Percentiles rank a stretch among this genome's conserved stretches.
Conservation (phyloP, 352 stramenopile genomes). For the Hyaloperonospora brassicae region DNA sequence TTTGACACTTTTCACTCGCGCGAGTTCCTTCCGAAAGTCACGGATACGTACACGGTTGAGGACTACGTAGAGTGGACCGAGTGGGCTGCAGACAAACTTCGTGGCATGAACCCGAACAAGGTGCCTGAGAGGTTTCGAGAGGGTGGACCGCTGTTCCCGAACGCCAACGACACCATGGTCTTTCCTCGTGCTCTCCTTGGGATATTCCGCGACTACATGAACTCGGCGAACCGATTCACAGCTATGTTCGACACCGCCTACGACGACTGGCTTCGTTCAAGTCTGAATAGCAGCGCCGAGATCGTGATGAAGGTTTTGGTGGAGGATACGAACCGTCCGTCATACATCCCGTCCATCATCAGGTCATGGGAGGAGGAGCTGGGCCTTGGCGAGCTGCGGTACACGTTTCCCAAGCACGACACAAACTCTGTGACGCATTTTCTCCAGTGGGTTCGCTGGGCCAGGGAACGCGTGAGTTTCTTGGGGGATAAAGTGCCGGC, state of each 20-base stretch:
- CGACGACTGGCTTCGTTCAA: constrained; percentile 56
- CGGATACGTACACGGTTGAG: constrained; percentile 30
- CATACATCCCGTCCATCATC: constrained; percentile 53
- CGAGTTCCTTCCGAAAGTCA: constrained; percentile 53
- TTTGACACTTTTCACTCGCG: constrained; percentile 76
- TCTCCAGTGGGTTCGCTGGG: constrained; percentile 76
- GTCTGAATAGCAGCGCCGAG: constrained; percentile 22
- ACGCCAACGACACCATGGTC: constrained; percentile 33
- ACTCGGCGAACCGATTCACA: constrained; percentile 50
- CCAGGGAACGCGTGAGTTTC: constrained; percentile 66
- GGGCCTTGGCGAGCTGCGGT: constrained; percentile 41
- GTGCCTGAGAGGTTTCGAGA: constrained; percentile 52
- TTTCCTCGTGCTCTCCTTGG: constrained; percentile 64
- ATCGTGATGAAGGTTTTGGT: constrained; percentile 37
- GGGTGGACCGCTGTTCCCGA: constrained; percentile 51
- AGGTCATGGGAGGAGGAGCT: constrained; percentile 58
- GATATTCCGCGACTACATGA: constrained; percentile 46
- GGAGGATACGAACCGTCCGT: constrained; percentile 28
- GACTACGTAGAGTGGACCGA: constrained; percentile 60
- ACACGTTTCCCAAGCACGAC: constrained; percentile 59
- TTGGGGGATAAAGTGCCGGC: constrained; percentile 43
- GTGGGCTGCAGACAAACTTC: constrained; percentile 51
- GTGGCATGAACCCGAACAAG: constrained; percentile 29
- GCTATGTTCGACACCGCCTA: constrained; percentile 49
- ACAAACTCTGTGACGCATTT: constrained; percentile 61